Conservation (phyloP, 1,284 basidiomycete species). For the Tylopilus sp. region DNA sequence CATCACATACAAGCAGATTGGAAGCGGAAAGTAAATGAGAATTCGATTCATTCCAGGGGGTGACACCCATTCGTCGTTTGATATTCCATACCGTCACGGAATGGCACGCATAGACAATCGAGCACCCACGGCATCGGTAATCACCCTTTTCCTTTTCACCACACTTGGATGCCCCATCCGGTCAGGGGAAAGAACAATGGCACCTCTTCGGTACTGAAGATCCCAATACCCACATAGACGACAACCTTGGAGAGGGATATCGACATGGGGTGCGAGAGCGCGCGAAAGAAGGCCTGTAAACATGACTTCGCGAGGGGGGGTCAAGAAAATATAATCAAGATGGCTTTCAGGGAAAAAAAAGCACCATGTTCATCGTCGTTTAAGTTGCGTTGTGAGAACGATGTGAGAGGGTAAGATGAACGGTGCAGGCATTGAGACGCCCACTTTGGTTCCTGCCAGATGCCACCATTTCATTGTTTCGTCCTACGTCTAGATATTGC, state of each 20-base stretch:
- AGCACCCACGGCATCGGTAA: no score
- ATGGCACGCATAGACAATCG: no score
- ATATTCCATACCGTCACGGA: no score
- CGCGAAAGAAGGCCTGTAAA: constrained; percentile 73
- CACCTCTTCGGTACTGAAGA: constrained; percentile 60
- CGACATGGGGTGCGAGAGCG: constrained; percentile 61
- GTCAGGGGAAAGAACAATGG: constrained; percentile 70
- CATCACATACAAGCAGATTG: no score
- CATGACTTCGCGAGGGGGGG: constrained; percentile 79
- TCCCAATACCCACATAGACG: constrained; percentile 84
- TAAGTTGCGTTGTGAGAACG: background rate
- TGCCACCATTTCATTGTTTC: constrained; percentile 56
- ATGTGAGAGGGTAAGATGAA: background rate
- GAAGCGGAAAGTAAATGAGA: no score
- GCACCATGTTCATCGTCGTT: background rate
- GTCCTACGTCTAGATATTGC: constrained; percentile 43
- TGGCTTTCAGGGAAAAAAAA: constrained; percentile 35
- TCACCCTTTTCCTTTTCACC: constrained; percentile 25
- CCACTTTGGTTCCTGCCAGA: constrained; percentile 60
- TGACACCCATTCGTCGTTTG: no score
- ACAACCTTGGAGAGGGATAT: constrained; percentile 88
- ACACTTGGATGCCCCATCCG: constrained; percentile 58
- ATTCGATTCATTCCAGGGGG: no score
- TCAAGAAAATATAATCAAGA: constrained; percentile 79
- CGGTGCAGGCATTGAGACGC: constrained; percentile 22